Percentiles rank a stretch among this genome's conserved stretches.
phyloP scores from a whole-genome alignment of 2,329 filamentous ascomycete genomes.

The Aspergillus ustus region DNA sequence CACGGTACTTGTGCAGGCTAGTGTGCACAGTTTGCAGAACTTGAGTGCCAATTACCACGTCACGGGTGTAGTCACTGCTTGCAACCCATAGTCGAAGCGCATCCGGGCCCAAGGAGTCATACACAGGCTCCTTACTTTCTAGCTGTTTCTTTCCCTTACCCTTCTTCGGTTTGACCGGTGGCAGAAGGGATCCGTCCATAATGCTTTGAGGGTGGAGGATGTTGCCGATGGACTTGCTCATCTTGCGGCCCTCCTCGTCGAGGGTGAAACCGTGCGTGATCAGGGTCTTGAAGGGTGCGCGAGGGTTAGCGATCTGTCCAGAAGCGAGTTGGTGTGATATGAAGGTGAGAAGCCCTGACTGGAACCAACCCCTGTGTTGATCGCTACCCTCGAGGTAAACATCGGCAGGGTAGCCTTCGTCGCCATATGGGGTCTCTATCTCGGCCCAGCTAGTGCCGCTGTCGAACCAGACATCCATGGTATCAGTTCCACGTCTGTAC shows the following conservation, averaged over 20 bases:
- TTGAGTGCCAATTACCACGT: constrained; percentile 79
- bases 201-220: constrained; percentile 80
- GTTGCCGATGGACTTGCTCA: constrained; percentile 97
- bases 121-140: constrained; percentile 47
- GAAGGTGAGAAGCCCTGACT: constrained; percentile 89
- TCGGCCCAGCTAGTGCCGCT: constrained; percentile 90
- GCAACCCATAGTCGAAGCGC: constrained; percentile 89
- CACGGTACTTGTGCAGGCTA: constrained; percentile 81
- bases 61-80: constrained; percentile 86
- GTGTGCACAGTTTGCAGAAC: constrained; percentile 78
- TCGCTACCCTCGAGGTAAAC: constrained; percentile 94
- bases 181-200: constrained; percentile 79
- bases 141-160: constrained; percentile 52
- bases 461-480: constrained; percentile 99
- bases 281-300: constrained; percentile 82
- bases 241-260: constrained; percentile 89
- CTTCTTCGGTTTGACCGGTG: constrained; percentile 69
- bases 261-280: constrained; percentile 95
- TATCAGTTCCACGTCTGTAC: constrained; percentile 82
- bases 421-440: constrained; percentile 42
- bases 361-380: constrained; percentile 98
- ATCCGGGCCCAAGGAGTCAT: constrained; percentile 81
- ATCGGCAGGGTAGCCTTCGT: constrained; percentile 62
- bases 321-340: constrained; percentile 62
- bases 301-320: constrained; percentile 35